Percentiles rank a stretch among this genome's conserved stretches.
These are phyloP conservation scores for Phyllosticta capitalensis DNA, from an alignment of 2,329 filamentous ascomycete species.

Conservation along the genomic window DNA sequence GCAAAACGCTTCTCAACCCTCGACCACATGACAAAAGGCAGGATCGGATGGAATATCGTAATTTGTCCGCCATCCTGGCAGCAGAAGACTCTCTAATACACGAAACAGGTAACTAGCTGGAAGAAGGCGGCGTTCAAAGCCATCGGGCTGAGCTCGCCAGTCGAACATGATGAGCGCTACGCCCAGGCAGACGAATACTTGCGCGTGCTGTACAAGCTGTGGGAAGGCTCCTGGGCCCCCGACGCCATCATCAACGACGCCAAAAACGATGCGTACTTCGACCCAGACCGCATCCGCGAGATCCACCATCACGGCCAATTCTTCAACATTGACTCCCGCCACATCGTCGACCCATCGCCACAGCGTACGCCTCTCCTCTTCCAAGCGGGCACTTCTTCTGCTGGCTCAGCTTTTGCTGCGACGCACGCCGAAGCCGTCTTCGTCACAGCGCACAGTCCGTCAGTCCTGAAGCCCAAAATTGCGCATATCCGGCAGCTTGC, in stretches of 20 bases:
- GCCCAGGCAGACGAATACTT: conserved; percentile 54
- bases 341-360: conserved; percentile 34
- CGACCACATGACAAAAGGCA: conserved; percentile 52
- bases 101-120: conserved; percentile 40
- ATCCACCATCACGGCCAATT: conserved; percentile 54
- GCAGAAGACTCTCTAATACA: background rate
- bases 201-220: conserved; percentile 52
- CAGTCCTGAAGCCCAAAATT: conserved; percentile 42
- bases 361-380: conserved; percentile 33
- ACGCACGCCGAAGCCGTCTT: conserved; percentile 54
- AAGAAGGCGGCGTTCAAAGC: conserved; percentile 55
- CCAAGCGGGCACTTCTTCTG: conserved; percentile 50
- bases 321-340: conserved; percentile 35
- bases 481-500: conserved; percentile 45
- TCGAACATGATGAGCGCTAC: conserved; percentile 54
- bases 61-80: background rate
- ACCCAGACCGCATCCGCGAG: conserved; percentile 49
- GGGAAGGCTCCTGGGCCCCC: conserved; percentile 45
- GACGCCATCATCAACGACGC: conserved; percentile 48
- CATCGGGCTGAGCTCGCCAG: conserved; percentile 48
- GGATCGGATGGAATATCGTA: conserved; percentile 60
- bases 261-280: conserved; percentile 46
- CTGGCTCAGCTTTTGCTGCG: conserved; percentile 47
- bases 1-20: conserved; percentile 54
- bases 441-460: conserved; percentile 45